Conservation (phyloP, 2,329 filamentous ascomycete genomes). For the Aureobasidium lini region DNA sequence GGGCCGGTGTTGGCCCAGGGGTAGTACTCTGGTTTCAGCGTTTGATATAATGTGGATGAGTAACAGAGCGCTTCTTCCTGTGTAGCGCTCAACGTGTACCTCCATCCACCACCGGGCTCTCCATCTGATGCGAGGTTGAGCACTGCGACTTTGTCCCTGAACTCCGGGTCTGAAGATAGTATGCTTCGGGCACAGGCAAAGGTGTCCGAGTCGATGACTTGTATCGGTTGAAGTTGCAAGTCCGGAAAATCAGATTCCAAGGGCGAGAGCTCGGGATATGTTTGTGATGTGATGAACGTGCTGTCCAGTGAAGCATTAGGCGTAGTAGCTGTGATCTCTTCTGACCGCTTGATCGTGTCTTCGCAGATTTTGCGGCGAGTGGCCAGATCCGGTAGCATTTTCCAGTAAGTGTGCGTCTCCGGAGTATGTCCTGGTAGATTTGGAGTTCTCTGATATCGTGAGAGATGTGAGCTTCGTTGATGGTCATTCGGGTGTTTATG, state of each 20-base stretch:
- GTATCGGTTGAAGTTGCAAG: background rate
- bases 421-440: no score
- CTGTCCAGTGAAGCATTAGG: background rate
- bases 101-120: conserved; percentile 11
- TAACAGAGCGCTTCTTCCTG: conserved; percentile 14
- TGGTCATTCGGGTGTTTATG: background rate
- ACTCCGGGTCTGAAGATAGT: background rate
- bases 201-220: conserved; percentile 1
- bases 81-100: conserved; percentile 2
- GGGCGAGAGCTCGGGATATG: background rate
- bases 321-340: background rate
- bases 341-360: background rate
- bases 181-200: background rate
- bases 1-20: conserved; percentile 1
- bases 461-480: background rate
- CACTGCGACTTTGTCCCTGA: background rate
- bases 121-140: conserved; percentile 6
- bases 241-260: background rate
- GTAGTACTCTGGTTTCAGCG: background rate
- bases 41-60: conserved; percentile 1
- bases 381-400: background rate
- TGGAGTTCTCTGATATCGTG: no score
- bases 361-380: conserved; percentile 8
- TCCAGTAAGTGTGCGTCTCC: no score
- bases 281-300: background rate